Conservation (phyloP, 1,284 basidiomycete genomes). For the Mycosarcoma maydis region DNA sequence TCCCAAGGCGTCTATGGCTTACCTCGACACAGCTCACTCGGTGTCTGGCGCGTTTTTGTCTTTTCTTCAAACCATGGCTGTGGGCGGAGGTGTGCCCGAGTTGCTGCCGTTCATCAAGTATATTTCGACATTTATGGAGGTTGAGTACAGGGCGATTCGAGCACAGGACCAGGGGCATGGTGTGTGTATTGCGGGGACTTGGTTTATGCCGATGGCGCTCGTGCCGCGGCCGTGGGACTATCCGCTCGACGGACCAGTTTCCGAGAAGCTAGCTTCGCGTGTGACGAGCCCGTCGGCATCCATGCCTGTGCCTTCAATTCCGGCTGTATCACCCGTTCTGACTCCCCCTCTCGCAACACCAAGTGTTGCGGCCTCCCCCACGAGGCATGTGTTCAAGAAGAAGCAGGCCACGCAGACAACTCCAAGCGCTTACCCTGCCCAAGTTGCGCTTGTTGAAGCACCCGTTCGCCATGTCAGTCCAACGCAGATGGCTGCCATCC, state of each 20-base stretch:
- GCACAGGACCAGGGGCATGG: constrained; percentile 54
- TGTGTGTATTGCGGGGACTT: constrained; percentile 55
- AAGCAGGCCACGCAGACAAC: background rate
- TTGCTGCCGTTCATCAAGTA: constrained; percentile 61
- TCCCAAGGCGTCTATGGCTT: constrained; percentile 51
- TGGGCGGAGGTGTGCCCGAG: constrained; percentile 57
- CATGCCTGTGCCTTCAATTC: background rate
- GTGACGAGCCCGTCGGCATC: constrained; percentile 1
- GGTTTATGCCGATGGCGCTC: constrained; percentile 56
- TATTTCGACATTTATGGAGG: constrained; percentile 57
- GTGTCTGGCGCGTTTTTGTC: constrained; percentile 55
- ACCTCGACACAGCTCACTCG: constrained; percentile 58
- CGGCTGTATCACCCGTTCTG: background rate
- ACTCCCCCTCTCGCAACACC: background rate
- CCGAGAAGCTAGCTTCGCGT: background rate
- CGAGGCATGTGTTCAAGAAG: constrained; percentile 29
- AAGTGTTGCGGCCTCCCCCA: background rate
- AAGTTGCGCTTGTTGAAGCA: too few relatives aligned
- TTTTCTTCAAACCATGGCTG: constrained; percentile 59
- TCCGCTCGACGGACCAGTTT: constrained; percentile 20
- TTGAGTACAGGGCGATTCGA: constrained; percentile 60
- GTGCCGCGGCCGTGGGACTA: constrained; percentile 53
- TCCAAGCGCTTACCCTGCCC: background rate
- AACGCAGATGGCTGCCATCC: constrained; percentile 25
- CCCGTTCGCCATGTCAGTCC: too few relatives aligned